phyloP scores from a whole-genome alignment of 2,329 filamentous ascomycete genomes.

The Clonostachys rosea region DNA sequence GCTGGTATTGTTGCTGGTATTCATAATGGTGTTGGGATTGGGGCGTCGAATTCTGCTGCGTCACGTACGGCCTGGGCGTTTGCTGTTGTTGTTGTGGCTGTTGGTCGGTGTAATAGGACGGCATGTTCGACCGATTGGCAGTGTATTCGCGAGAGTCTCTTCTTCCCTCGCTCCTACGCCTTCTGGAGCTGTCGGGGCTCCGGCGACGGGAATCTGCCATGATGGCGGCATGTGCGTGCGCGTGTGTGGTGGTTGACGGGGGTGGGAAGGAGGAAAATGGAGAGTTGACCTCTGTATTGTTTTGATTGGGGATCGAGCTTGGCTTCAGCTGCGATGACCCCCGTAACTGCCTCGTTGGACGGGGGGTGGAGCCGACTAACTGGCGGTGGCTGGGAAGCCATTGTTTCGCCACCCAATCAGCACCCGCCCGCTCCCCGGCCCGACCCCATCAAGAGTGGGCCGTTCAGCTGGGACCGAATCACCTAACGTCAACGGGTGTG shows the following conservation, averaged over 20 bases:
- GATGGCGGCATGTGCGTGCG: conserved; percentile 8
- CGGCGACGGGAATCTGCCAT: conserved; percentile 51
- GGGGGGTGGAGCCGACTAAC: no score
- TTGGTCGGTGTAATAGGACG: conserved; percentile 5
- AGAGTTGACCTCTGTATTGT: not conserved
- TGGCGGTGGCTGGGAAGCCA: no score
- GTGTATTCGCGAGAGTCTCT: conserved; percentile 19
- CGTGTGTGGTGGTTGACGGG: not conserved
- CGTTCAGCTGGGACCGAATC: no score
- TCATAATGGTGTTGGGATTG: conserved; percentile 1
- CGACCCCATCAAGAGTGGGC: no score
- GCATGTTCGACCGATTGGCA: not conserved
- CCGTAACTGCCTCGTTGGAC: no score
- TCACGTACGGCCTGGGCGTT: not conserved
- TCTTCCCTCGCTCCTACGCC: conserved; percentile 32
- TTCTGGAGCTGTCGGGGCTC: conserved; percentile 50
- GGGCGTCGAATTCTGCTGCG: no score
- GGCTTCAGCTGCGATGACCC: no score
- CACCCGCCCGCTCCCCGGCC: no score
- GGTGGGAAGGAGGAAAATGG: not conserved
- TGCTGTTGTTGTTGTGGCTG: conserved; percentile 5
- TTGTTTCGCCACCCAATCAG: no score
- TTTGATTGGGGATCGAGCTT: no score
- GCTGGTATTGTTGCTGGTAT: conserved; percentile 8
- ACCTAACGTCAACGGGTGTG: no score